Base-by-base conservation (phyloP, 805 yeast species). In the Saitoella complicata region DNA sequence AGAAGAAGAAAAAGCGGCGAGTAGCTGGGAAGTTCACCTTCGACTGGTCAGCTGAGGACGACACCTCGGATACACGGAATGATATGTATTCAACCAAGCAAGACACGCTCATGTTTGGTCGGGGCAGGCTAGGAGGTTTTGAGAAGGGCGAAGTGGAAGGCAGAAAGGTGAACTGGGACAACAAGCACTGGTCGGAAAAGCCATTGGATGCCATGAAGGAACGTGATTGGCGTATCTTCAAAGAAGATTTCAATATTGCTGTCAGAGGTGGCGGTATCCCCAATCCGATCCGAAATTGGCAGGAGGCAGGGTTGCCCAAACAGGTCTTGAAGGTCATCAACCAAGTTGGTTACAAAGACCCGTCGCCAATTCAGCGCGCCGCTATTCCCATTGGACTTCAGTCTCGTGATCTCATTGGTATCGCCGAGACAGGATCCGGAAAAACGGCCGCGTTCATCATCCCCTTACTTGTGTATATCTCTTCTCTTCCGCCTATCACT, bases 401-500 rank as follows among this genome's bases (percentile, higher is more conserved):
- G 0, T 64, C 70, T 3, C 61, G 74, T 29, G 95, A 88, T 58
- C 66, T 83, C 1, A 68, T 87, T 13, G 97, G 95, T 9, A 72
- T 87, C n/a, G 96, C 97, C 0, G 86, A 86, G 52, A 88, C 98
- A 0, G 98, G 98, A 8, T 82, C 94, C 1, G 98, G 98, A 54
- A 88, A 91, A 58, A 88, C 98, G 0, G 65, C 87, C 8, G 80
- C 93, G 1, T 88, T 78, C 60, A 58, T 82, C 7, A 60, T 88
- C 1, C 97, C 98, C 0, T 61, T 84, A 42, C 56, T 82, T 7
- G 58, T 75, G 1, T 76, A 74, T 50, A 64, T 80, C 10, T 50
- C 61, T 62, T 71, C 59, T 55, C 60, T 64, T 38, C 74, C 76
- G 1, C 56, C 65, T 12, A 53, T 73, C 30, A 72, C 70, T 45